Conservation (phyloP, 441 rosid species). For the Erodium moschatum region DNA sequence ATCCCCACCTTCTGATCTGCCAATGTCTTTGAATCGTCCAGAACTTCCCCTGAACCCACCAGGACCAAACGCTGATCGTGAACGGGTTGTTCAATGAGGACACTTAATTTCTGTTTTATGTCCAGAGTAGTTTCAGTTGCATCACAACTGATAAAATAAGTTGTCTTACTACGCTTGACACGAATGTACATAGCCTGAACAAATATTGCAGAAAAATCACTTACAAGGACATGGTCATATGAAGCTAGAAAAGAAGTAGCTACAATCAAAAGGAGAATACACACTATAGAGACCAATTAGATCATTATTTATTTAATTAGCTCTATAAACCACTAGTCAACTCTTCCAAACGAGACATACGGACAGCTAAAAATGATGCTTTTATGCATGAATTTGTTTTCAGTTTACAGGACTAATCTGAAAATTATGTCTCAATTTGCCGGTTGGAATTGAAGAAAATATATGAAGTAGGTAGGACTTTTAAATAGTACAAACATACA, state of each 20-base stretch:
- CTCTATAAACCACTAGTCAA: background rate
- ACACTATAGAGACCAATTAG: no score
- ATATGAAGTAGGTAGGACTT: no score
- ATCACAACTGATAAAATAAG: slow-evolving; percentile 74
- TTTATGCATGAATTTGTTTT: background rate
- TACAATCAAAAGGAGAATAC: background rate
- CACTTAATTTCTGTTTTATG: slow-evolving; percentile 63
- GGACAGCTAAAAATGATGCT: background rate
- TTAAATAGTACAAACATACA: no score
- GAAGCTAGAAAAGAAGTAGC: background rate
- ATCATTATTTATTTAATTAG: no score
- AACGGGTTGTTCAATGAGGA: slow-evolving; percentile 57
- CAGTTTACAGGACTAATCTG: background rate
- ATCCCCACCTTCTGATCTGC: slow-evolving; percentile 67
- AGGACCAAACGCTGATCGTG: slow-evolving; percentile 61
- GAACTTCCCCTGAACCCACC: slow-evolving; percentile 49
- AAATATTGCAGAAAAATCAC: slow-evolving; percentile 11
- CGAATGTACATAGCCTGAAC: slow-evolving; percentile 78
- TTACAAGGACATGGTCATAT: background rate
- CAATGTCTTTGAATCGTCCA: slow-evolving; percentile 74
- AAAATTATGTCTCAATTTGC: background rate
- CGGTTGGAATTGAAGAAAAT: no score
- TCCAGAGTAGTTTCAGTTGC: slow-evolving; percentile 69
- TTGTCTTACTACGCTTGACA: slow-evolving; percentile 69
- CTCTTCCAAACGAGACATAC: background rate